Evolutionary conservation across 306 rosid species (phyloP), one percentile per base, ranked within the genome.

Genomic region (Pueraria montana): DNA sequence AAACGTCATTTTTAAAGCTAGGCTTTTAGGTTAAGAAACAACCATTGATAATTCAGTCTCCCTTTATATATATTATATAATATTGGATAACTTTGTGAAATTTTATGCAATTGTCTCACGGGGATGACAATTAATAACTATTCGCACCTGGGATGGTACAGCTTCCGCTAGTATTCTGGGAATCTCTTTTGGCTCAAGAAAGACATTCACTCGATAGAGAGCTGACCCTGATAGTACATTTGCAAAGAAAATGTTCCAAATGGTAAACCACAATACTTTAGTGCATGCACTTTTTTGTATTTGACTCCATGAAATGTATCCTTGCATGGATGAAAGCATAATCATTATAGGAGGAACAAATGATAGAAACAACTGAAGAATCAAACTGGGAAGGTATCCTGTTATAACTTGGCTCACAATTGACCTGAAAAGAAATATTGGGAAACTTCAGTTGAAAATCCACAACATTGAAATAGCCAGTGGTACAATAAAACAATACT

Each of bases 161-260:
- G 96, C 98, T 74, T 87, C 91, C 63, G 92, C 97, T 59, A 94
- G 92, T 85, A 94, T 34, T 10, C 80, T 43, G 3, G 98, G 97
- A 82, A 94, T 91, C 40, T 79, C 56, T 87, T 90, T 89, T 59
- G 98, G 98, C 87, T 94, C 96, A 70, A 94, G 92, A 83, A 92
- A 87, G 80, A 91, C 3, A 27, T 72, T 86, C 26, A 94, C 86
- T 69, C 86, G 86, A 84, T 89, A 91, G 32, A 94, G 93, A 79
- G 80, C 94, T 5, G 98, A 74, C 46, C 98, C 98, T 24, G 98
- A 94, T 71, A 94, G 89, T 63, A 84, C 93, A 84, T 91, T 94
- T 77, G 97, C 98, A 81, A 94, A 91, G 94, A 94, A 94, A 75
- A 92, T 74, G 88, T 94, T 94, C 98, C 98, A 94, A 76, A 94